A percentile compares a stretch with the other conserved stretches of the same genome.
Conservation (phyloP, 768 basidiomycete genomes). For the Cantharellus cinnabarinus region DNA sequence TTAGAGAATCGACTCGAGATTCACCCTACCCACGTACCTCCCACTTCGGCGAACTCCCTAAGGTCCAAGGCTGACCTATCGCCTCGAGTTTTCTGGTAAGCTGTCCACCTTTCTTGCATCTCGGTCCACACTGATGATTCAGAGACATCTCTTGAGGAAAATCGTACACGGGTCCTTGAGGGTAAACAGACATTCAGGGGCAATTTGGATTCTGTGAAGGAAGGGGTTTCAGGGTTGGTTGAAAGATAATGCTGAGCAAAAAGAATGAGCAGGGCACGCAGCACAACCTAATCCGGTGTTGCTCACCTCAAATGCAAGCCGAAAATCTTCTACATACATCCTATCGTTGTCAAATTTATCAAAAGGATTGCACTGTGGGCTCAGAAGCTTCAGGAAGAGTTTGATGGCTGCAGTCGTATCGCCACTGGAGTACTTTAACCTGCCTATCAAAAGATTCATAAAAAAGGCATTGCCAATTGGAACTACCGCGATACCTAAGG, state of each 20-base stretch:
- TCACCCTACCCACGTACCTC: slow-evolving; percentile 25
- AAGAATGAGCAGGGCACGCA: no score
- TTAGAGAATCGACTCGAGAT: no score
- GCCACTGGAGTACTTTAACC: slow-evolving; percentile 80
- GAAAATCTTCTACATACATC: slow-evolving; percentile 71
- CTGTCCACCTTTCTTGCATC: slow-evolving; percentile 44
- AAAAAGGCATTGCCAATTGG: not conserved
- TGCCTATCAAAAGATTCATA: slow-evolving; percentile 26
- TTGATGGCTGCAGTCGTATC: slow-evolving; percentile 55
- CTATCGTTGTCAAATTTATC: slow-evolving; percentile 16
- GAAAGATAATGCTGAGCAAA: slow-evolving; percentile 45
- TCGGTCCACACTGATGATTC: slow-evolving; percentile 29
- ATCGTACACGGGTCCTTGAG: slow-evolving; percentile 34
- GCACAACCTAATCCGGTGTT: not conserved
- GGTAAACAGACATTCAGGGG: slow-evolving; percentile 48
- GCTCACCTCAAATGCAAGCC: slow-evolving; percentile 60
- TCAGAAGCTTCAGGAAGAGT: slow-evolving; percentile 56
- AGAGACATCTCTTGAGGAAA: slow-evolving; percentile 26
- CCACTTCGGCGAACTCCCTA: slow-evolving; percentile 38
- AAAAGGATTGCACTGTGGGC: slow-evolving; percentile 18
- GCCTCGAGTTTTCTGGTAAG: slow-evolving; percentile 36
- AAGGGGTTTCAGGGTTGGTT: slow-evolving; percentile 25
- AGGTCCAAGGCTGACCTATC: slow-evolving; percentile 29
- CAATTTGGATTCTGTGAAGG: slow-evolving; percentile 29
- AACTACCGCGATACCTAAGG: slow-evolving; percentile 32